Evolutionary conservation across 768 basidiomycete genomes (phyloP), one percentile per base, ranked within the genome.

Genomic region (Rhodosporidiobolus odoratus): DNA sequence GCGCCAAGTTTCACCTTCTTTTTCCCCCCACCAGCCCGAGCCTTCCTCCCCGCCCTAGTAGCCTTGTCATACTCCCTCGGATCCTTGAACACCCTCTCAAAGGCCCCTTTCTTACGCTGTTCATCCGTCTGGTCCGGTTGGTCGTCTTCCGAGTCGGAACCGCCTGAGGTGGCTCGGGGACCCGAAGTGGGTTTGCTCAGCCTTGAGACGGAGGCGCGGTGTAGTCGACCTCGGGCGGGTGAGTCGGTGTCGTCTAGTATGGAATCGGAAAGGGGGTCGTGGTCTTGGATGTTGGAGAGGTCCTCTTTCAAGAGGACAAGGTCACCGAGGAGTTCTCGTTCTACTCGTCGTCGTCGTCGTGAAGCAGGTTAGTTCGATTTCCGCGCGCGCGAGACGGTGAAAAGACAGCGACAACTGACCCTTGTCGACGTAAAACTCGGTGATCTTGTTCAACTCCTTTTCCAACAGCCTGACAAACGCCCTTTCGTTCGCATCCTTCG

Each of bases 361-460:
- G 4, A n/a, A n/a, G n/a, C 13, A 3, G 23, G 48, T 50, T 8
- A 50, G 10, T 43, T 43, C 43, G 12, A 43, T n/a, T n/a, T n/a
- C 43, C 12, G 48, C 10, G 48, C 19, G 48, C 21, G 32, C 9
- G 52, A 30, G 27, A 21, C 19, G 34, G n/a, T 30, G 34, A 35
- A 56, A 21, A 56, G 17, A 4, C 54, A 30, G 40, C 41, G 27
- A n/a, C 38, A 40, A 16, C 69, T 19, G 23, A 66, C 69, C 69
- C 79, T 94, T 91, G 3, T 79, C 76, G 57, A 84, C 84, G 79
- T 97, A 98, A 79, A 98, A 98, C 0, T 81, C 62, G 30, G 82
- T 80, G 25, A 97, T 87, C 84, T 93, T 96, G 77, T 83, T 82
- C 38, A 94, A 83, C 76, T 99, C 93, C 70, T 84, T 82, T 79